A percentile compares a stretch with the other conserved stretches of the same genome.
These are phyloP conservation scores for Xylariaceae sp. DNA, from an alignment of 2,329 filamentous ascomycete genomes.

Conservation along the genomic window DNA sequence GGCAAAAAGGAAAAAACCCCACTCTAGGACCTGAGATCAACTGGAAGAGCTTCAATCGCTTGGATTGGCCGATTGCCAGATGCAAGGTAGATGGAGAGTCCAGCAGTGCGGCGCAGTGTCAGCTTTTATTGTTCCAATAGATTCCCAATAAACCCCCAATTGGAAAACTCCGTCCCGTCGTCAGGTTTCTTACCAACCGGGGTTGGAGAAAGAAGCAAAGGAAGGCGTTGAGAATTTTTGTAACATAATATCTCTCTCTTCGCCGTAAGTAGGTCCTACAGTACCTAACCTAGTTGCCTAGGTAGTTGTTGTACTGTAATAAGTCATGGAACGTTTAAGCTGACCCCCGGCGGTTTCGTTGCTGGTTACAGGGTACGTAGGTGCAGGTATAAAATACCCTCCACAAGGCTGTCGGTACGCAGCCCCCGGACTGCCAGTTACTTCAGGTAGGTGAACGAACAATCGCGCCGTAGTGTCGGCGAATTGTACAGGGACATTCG, in stretches of 20 bases:
- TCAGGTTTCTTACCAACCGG: neutral
- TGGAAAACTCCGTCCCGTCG: neutral
- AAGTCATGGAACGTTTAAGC: too few species aligned
- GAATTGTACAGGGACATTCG: too few species aligned
- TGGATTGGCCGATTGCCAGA: neutral
- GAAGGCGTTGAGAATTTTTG: too few species aligned
- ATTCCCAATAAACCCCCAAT: neutral
- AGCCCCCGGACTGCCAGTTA: slow-evolving; percentile 12
- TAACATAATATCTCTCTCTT: neutral
- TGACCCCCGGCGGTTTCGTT: too few species aligned
- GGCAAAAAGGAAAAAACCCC: too few species aligned
- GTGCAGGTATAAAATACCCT: neutral
- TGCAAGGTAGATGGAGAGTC: neutral
- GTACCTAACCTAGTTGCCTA: too few species aligned
- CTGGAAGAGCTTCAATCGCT: neutral
- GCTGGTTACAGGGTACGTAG: neutral
- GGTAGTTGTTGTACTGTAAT: too few species aligned
- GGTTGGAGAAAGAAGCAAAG: neutral
- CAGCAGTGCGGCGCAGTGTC: neutral
- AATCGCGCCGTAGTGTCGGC: neutral
- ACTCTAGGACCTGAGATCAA: neutral
- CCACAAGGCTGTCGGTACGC: slow-evolving; percentile 21
- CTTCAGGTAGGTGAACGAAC: neutral
- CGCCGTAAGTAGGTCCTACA: too few species aligned
- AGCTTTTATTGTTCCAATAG: neutral